Evolutionary conservation across 208 protist genomes (phyloP).

Genomic region (Entamoeba histolytica): DNA sequence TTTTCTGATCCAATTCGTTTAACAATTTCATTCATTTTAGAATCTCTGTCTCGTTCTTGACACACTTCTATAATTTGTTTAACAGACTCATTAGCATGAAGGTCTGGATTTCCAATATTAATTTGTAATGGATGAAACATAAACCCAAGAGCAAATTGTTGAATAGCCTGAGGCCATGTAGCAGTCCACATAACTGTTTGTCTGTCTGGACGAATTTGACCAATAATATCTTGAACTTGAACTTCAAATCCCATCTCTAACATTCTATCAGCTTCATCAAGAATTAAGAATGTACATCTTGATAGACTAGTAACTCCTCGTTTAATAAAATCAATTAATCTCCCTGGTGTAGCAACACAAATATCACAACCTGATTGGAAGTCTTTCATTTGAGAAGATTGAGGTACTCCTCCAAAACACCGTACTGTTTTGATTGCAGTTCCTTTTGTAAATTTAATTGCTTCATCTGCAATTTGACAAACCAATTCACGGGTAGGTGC

Average conservation of each 20-base stretch:
- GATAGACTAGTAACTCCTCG: conserved; percentile 46
- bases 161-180: conserved; percentile 16
- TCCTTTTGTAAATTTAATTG: conserved; percentile 58
- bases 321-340: conserved; percentile 77
- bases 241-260: conserved; percentile 87
- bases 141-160: neutral
- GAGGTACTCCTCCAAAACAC: conserved; percentile 47
- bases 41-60: neutral
- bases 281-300: conserved; percentile 53
- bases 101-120: conserved; percentile 36
- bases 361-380: conserved; percentile 47
- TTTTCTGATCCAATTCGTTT: neutral
- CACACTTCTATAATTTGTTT: neutral
- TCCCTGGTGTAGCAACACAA: conserved; percentile 59
- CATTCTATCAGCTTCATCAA: conserved; percentile 98
- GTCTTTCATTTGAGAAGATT: conserved; percentile 40
- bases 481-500: conserved; percentile 87
- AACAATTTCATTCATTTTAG: neutral
- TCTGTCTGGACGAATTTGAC: neutral
- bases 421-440: conserved; percentile 49
- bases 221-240: conserved; percentile 63
- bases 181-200: conserved; percentile 40
- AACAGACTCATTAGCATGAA: conserved; percentile 8
- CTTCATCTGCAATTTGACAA: conserved; percentile 64
- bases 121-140: conserved; percentile 23